Evolutionary conservation across 768 basidiomycete species (phyloP), one percentile per base, ranked within the genome.

Genomic region (Ramaria rubella): DNA sequence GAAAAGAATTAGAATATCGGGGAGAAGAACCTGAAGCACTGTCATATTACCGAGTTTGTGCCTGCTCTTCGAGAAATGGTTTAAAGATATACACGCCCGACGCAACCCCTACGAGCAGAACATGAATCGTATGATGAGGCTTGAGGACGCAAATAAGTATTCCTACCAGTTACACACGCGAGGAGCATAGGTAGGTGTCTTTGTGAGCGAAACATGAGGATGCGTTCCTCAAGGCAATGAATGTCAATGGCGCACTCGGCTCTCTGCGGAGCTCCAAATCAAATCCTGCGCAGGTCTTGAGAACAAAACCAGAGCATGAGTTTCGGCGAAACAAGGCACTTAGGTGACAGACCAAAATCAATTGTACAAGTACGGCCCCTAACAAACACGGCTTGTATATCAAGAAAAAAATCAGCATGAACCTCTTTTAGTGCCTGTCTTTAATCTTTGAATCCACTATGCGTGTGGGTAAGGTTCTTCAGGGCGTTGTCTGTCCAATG

Each of bases 81-180:
- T 78, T 76, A 70, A 86, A 86, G 52, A 86, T 81, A 65, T 86
- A 86, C 21, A 84, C 65, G 8, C 85, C 85, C 12, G 85, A 85
- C 26, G 75, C 61, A 50, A 84, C 66, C 29, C 85, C 85, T 86
- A 59, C 14, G n/a, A n/a, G n/a, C n/a, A n/a, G n/a, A n/a, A n/a
- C 49, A 58, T 19, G 44, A 60, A 53, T 40, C 30, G 58, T 49
- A 24, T 29, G 5, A 43, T 44, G 12, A 44, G 36, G 17, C 29
- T 7, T 42, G 26, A 8, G 11, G 26, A 17, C 5, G 27, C 44
- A 29, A 26, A 49, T 11, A 31, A 45, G 7, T n/a, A 11, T 2
- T 34, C 59, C 61, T 63, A 85, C 86, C 86, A 65, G 83, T 75
- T 43, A 75, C 60, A 33, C 77, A 75, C 53, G 86, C 85, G 38